phyloP scores from a whole-genome alignment of 768 basidiomycete species.

The Sistotremastrum niveocremeum region DNA sequence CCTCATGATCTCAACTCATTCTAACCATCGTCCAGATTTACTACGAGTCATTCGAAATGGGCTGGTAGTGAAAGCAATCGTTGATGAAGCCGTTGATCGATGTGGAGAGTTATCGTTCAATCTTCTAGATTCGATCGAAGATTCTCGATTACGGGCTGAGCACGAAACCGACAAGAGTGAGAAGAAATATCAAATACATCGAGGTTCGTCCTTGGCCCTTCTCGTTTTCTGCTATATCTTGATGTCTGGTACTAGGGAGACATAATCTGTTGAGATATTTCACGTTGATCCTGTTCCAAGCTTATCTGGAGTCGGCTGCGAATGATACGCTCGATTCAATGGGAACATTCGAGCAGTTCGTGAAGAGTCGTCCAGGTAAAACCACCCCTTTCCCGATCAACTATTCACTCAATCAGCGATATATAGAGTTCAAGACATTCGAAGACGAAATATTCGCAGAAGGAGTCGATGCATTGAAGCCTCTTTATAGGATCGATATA shows the following conservation, averaged over 20 bases:
- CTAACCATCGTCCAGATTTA: slow-evolving; percentile 43
- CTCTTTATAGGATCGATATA: slow-evolving; percentile 58
- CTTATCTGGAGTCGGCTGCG: slow-evolving; percentile 69
- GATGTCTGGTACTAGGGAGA: slow-evolving; percentile 33
- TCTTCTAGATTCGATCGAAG: slow-evolving; percentile 80
- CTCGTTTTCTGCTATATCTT: not conserved
- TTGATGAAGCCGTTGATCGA: slow-evolving; percentile 81
- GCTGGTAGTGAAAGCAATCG: slow-evolving; percentile 67
- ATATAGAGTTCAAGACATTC: slow-evolving; percentile 83
- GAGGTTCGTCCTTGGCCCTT: slow-evolving; percentile 32
- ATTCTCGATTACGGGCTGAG: slow-evolving; percentile 62
- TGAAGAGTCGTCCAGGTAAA: slow-evolving; percentile 72
- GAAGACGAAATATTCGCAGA: slow-evolving; percentile 77
- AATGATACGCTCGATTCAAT: slow-evolving; percentile 69
- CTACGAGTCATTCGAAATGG: slow-evolving; percentile 82
- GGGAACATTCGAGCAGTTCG: slow-evolving; percentile 69
- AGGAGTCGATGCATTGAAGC: slow-evolving; percentile 67
- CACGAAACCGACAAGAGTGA: slow-evolving; percentile 60
- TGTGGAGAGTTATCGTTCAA: slow-evolving; percentile 67
- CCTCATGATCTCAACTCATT: slow-evolving; percentile 42
- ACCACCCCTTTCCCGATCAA: not conserved
- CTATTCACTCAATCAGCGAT: not conserved
- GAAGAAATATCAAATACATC: slow-evolving; percentile 51
- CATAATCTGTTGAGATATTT: slow-evolving; percentile 79
- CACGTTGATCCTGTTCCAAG: slow-evolving; percentile 76